phyloP scores from a whole-genome alignment of 2,329 filamentous ascomycete species.

The Arachnopeziza araneosa region DNA sequence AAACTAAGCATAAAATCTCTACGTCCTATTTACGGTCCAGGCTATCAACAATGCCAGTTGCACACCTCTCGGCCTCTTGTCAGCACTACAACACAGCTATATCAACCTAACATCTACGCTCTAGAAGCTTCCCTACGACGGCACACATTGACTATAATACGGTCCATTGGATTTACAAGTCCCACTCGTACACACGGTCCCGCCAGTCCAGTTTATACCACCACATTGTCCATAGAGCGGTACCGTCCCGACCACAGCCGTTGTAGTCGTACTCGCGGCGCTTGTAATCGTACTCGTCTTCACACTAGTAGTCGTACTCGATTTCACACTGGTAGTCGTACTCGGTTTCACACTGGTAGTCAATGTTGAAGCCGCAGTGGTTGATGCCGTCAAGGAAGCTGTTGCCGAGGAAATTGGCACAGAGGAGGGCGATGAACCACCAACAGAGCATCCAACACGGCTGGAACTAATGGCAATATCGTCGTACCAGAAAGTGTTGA shows the following conservation, averaged over 20 bases:
- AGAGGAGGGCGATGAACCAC: not conserved
- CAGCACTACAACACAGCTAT: not conserved
- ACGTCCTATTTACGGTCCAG: not conserved
- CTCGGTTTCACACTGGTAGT: not conserved
- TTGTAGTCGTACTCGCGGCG: conserved; percentile 1
- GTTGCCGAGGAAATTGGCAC: not conserved
- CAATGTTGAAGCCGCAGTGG: conserved; percentile 5
- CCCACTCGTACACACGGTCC: conserved; percentile 4
- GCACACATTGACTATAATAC: conserved; percentile 10
- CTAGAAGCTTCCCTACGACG: not conserved
- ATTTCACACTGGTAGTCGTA: not conserved
- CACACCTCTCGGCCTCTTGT: not conserved
- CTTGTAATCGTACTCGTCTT: not conserved
- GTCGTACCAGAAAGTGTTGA: conserved; percentile 60
- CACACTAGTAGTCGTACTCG: not conserved
- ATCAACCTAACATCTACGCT: not conserved
- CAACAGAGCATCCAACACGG: conserved; percentile 41
- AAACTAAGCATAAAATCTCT: not conserved
- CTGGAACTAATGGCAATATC: conserved; percentile 46
- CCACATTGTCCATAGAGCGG: conserved; percentile 11
- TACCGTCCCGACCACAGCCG: not conserved
- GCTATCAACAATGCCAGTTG: not conserved
- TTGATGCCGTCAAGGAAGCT: not conserved
- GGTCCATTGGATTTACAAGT: conserved; percentile 1
- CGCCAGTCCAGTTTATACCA: conserved; percentile 9